Evolutionary conservation across 495 filamentous ascomycete genomes (phyloP).

Genomic region (Xylaria longipes): DNA sequence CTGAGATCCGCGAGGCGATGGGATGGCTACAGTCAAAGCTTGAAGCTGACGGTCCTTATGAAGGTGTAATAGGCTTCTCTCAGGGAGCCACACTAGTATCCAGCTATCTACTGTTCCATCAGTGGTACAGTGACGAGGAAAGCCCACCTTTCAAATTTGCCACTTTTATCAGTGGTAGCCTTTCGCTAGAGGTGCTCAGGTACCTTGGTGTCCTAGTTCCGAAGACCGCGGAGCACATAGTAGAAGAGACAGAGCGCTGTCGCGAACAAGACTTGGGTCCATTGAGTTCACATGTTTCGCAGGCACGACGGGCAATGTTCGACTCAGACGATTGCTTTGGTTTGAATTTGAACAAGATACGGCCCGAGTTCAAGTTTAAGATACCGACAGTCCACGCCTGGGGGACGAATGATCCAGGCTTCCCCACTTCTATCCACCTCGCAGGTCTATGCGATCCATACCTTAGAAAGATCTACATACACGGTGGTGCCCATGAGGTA

Average conservation of each 20-base stretch:
- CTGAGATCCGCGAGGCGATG: slow-evolving; percentile 48
- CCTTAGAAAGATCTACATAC: slow-evolving; percentile 57
- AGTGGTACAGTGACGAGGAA: slow-evolving; percentile 37
- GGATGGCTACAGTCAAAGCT: slow-evolving; percentile 57
- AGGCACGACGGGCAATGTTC: slow-evolving; percentile 31
- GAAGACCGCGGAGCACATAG: slow-evolving; percentile 47
- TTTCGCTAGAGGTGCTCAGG: slow-evolving; percentile 56
- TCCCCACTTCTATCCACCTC: slow-evolving; percentile 60
- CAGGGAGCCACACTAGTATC: slow-evolving; percentile 63
- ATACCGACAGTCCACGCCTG: slow-evolving; percentile 70
- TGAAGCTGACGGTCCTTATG: slow-evolving; percentile 62
- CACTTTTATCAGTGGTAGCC: slow-evolving; percentile 65
- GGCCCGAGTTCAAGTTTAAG: slow-evolving; percentile 48
- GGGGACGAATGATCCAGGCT: slow-evolving; percentile 64
- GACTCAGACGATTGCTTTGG: slow-evolving; percentile 56
- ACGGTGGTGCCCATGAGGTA: slow-evolving; percentile 64
- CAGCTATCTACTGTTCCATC: slow-evolving; percentile 52
- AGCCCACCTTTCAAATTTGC: slow-evolving; percentile 62
- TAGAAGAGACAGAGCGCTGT: slow-evolving; percentile 37
- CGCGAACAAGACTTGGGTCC: slow-evolving; percentile 39
- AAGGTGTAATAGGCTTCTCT: slow-evolving; percentile 65
- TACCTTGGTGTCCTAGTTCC: slow-evolving; percentile 59
- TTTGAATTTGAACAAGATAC: slow-evolving; percentile 56
- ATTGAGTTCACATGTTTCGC: slow-evolving; percentile 36
- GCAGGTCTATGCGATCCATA: slow-evolving; percentile 58